phyloP scores from a whole-genome alignment of 129 eudicot genomes.

The Chrysanthemum makinoi region DNA sequence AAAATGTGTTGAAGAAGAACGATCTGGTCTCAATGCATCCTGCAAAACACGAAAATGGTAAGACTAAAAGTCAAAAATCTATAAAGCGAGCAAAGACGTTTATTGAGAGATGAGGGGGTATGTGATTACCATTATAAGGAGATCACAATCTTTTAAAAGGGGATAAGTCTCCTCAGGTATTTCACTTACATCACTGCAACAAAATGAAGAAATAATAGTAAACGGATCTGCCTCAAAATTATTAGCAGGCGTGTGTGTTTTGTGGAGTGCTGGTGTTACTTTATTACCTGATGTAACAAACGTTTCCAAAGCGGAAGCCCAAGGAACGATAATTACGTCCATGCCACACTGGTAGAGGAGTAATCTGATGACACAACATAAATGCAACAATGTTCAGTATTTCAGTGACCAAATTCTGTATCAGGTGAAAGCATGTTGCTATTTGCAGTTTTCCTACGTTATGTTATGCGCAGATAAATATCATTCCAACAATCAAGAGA shows the following conservation, averaged over 20 bases:
- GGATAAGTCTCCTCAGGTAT: conserved; percentile 95
- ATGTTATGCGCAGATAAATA: background rate
- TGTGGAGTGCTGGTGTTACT: background rate
- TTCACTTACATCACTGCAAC: conserved; percentile 88
- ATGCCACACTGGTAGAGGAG: conserved; percentile 99
- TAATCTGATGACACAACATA: conserved; percentile 49
- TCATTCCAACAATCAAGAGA: background rate
- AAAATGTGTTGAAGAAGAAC: conserved; percentile 93
- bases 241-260: background rate
- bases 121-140: conserved; percentile 68
- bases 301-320: conserved; percentile 92
- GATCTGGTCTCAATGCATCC: conserved; percentile 94
- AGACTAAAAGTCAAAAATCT: background rate
- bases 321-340: conserved; percentile 83
- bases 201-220: conserved; percentile 16
- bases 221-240: background rate
- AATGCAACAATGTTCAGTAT: background rate
- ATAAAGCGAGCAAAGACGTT: background rate
- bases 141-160: conserved; percentile 81
- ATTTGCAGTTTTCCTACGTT: background rate
- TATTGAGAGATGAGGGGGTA: conserved; percentile 10
- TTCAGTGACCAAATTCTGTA: background rate
- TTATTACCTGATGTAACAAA: conserved; percentile 88
- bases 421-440: background rate
- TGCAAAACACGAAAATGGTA: conserved; percentile 17